Evolutionary conservation across 106 monocot species (phyloP), one percentile per base, ranked within the genome.

Genomic region (Gastrodia elata): DNA sequence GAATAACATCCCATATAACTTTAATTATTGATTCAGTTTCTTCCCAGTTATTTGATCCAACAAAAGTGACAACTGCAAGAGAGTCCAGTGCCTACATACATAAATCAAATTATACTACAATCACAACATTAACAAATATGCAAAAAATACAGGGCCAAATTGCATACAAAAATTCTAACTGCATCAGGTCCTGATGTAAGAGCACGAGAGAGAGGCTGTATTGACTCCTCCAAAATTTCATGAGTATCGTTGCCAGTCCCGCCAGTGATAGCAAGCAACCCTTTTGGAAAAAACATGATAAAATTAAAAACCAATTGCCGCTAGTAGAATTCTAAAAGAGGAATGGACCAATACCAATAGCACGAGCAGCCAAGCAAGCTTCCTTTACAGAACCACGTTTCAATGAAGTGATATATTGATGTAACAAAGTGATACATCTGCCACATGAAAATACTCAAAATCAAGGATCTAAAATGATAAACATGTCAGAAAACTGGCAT

Each of bases 1-100:
- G 85, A 46, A 93, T 89, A 27, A 91, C 37, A 42, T 91, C 91
- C 98, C 98, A 93, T 18, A 92, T 86, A 38, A 88, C 83, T 72
- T 87, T 88, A 86, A 98, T 88, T n/a, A 86, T 79, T 75, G 74
- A 75, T 37, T 93, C 93, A 70, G 83, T 98, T 76, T 93, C 93
- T 27, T 86, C 88, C 73, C 77, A 77, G 71, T 84, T 86, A 83
- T 79, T 82, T 46, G 88, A 87, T 44, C 93, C 98, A 83, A 98
- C 74, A 79, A 93, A 98, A 65, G 91, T 84, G 18, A 83, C 76
- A 26, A 91, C 14, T 39, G 98, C 93, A 48, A 98, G 76, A 69
- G 90, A 93, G 48, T 93, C 93, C 9, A 93, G 35, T 28, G 82
- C 82, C 98, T 98, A 59, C 52, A 87, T 37, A 61, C 20, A 30